Evolutionary conservation across 495 filamentous ascomycete species (phyloP), one percentile per base, ranked within the genome.

Genomic region (Hypomontagnella submonticulosa): DNA sequence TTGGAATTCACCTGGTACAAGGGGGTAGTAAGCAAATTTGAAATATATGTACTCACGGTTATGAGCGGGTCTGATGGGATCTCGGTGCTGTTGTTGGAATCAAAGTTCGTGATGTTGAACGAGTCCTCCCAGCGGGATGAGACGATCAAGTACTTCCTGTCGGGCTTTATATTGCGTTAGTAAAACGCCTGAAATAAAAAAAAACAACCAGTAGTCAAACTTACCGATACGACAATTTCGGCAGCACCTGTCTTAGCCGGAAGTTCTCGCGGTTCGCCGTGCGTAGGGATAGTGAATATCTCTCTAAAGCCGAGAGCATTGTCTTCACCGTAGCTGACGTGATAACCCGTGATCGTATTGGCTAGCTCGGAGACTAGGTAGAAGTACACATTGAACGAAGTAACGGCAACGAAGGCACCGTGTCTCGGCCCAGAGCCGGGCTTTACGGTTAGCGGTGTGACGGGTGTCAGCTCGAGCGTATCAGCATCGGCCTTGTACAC

Each of bases 401-500:
- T 71, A 11, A 76, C 77, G 63, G 79, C 79, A 6, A 27, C 23
- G 76, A 92, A 94, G 3, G 80, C 74, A 7, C 80, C 88, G 64
- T 93, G 91, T 2, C 91, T 81, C 1, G 90, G 91, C 0, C 90
- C 91, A 13, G 80, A 83, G 9, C 87, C 89, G 20, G 79, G 68
- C 1, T 73, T 53, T 1, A 74, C 70, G 5, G 43, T 11, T 18
- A 83, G 68, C 1, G 78, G 70, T 4, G 66, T 44, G 42, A 75
- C 42, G 27, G 74, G 65, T 10, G 71, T 77, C 61, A 82, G 67
- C 7, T 47, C 40, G 27, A 79, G 69, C 4, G 73, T 81, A 11
- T 51, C 43, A 12, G 73, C 72, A 53, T 87, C 75, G 58, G 89
- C 84, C 23, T 69, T 65, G 74, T 86, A 91, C 38, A 92, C 75